Evolutionary conservation across 2,329 filamentous ascomycete species (phyloP).

Genomic region (Pyricularia pennisetigena): DNA sequence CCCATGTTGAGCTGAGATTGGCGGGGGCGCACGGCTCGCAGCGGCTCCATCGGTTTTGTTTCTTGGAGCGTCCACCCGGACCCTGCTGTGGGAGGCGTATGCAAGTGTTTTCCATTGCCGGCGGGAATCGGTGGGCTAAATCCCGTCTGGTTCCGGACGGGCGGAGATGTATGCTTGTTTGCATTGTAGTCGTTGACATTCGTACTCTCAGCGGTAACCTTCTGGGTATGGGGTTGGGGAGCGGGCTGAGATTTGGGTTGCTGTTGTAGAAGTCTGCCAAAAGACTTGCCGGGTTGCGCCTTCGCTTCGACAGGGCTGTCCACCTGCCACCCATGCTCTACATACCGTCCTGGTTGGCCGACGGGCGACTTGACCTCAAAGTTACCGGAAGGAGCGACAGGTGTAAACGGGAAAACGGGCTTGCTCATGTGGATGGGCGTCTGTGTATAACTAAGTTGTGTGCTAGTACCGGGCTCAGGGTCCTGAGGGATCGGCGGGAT

Average conservation of each 20-base stretch:
- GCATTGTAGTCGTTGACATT: neutral
- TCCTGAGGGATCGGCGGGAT: constrained; percentile 6
- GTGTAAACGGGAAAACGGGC: constrained; percentile 2
- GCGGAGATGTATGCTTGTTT: constrained; percentile 15
- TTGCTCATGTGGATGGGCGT: constrained; percentile 2
- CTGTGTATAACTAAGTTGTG: constrained; percentile 5
- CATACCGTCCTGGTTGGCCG: constrained; percentile 3
- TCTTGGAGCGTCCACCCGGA: constrained; percentile 44
- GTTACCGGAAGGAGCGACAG: neutral
- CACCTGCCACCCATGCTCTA: constrained; percentile 1
- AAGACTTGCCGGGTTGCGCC: constrained; percentile 2
- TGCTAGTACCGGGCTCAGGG: constrained; percentile 3
- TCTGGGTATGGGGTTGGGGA: neutral
- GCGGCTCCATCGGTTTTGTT: constrained; percentile 41
- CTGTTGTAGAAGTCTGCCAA: constrained; percentile 4
- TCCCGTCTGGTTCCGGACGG: constrained; percentile 2
- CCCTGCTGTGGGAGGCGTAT: constrained; percentile 30
- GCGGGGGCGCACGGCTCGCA: constrained; percentile 26
- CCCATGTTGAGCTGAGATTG: constrained; percentile 18
- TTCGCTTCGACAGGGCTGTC: neutral
- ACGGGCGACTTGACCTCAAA: constrained; percentile 1
- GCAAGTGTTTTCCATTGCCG: constrained; percentile 24
- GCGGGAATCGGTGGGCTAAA: constrained; percentile 1
- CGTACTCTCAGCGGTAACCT: neutral
- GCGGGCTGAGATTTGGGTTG: constrained; percentile 7